Conservation (phyloP, 2,329 filamentous ascomycete genomes). For the Huntiella moniliformis region DNA sequence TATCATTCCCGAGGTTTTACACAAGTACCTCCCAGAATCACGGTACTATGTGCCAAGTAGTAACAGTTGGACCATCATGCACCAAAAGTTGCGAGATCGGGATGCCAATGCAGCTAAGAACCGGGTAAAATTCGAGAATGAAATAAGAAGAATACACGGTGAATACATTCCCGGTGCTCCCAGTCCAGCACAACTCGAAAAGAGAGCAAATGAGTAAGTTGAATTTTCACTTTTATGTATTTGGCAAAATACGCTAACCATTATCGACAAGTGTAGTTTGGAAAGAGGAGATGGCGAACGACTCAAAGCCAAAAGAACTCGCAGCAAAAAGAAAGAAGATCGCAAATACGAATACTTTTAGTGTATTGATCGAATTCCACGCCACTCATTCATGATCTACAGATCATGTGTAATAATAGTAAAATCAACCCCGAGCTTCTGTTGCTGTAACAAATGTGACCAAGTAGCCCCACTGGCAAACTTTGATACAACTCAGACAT, state of each 20-base stretch:
- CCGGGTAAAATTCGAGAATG: slow-evolving; percentile 27
- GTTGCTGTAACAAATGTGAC: no score
- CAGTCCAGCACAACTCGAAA: slow-evolving; percentile 27
- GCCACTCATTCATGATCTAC: not conserved
- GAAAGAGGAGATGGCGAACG: slow-evolving; percentile 25
- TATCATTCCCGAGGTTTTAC: slow-evolving; percentile 29
- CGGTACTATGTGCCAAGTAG: slow-evolving; percentile 33
- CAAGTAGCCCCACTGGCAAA: no score
- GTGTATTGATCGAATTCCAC: slow-evolving; percentile 14
- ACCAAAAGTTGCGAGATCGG: slow-evolving; percentile 34
- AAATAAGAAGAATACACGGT: slow-evolving; percentile 29
- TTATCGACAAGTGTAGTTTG: slow-evolving; percentile 17
- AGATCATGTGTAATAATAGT: no score
- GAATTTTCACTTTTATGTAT: not conserved
- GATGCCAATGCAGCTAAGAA: slow-evolving; percentile 35
- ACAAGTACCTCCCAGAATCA: slow-evolving; percentile 27
- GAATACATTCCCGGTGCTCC: slow-evolving; percentile 28
- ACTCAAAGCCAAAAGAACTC: slow-evolving; percentile 29
- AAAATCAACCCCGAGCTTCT: no score
- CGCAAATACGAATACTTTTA: slow-evolving; percentile 17
- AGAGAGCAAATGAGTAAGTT: slow-evolving; percentile 29
- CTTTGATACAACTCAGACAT: no score
- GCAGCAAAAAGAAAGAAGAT: slow-evolving; percentile 30
- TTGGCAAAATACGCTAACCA: no score
- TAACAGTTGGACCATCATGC: slow-evolving; percentile 35